Base-by-base conservation (phyloP, 2,329 filamentous ascomycete species). In the Penicillium sp. region DNA sequence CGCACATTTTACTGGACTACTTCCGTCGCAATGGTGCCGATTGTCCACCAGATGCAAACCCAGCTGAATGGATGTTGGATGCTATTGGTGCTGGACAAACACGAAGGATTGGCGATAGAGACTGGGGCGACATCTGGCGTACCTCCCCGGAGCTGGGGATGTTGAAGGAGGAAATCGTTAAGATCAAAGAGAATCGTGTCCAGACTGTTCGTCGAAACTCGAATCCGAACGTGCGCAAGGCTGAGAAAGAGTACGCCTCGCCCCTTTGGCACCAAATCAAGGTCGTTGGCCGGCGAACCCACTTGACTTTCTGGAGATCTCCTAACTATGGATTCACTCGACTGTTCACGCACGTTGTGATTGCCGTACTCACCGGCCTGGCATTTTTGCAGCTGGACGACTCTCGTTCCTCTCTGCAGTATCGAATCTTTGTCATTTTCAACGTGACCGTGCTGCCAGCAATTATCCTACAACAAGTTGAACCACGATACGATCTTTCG, bases 311-410 rank as follows among this genome's bases (percentile, higher is more conserved):
- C 75, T 95, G 88, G 88, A 80, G 90, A 37, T 88, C 86, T 1
- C 88, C 88, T 31, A 90, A 95, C 73, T 95, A 95, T 67, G 84
- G 89, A 45, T 93, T 95, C 69, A 95, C 89, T 0, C 82, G 89
- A 15, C 75, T 95, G 15, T 95, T 92, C 76, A 91, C 87, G 65
- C 89, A 95, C 66, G 75, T 92, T 52, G 81, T 83, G 53, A 87
- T 95, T 56, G 85, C 87, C 1, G 64, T 95, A 12, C 73, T 95
- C 47, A 89, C 86, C 0, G 90, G 90, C 59, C 78, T 95, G 10
- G 86, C 86, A 29, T 95, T 87, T 68, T 75, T 95, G 42, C 81
- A 89, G 53, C 81, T 95, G 7, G 84, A 92, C 64, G 72, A 90
- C 62, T 89, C 86, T 2, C 81, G 86, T 8, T 74, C 84, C 1